Evolutionary conservation across 768 basidiomycete genomes (phyloP).

Genomic region (Tubosaeta sp.): DNA sequence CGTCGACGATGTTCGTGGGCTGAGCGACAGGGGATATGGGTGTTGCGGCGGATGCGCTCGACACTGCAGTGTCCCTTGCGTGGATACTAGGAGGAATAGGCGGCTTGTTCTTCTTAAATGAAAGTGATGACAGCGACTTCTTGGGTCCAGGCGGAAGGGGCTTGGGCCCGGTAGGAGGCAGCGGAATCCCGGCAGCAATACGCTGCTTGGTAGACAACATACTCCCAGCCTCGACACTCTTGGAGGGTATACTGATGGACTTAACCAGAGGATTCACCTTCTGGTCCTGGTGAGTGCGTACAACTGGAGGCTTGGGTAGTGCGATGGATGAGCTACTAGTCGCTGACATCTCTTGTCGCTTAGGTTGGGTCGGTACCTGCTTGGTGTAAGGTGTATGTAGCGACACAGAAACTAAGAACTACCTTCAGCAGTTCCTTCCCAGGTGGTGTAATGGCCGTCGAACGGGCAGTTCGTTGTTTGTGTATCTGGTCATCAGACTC

Average conservation of each 20-base stretch:
- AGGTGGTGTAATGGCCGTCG: slow-evolving; percentile 1
- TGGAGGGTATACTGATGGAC: slow-evolving; percentile 20
- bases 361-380: slow-evolving; percentile 2
- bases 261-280: slow-evolving; percentile 31
- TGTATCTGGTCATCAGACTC: slow-evolving; percentile 6
- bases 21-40: slow-evolving; percentile 12
- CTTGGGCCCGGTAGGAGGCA: slow-evolving; percentile 34
- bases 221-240: slow-evolving; percentile 27
- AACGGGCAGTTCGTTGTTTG: not conserved
- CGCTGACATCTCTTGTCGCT: slow-evolving; percentile 8
- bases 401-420: not conserved
- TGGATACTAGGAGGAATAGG: slow-evolving; percentile 4
- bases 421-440: slow-evolving; percentile 14
- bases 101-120: slow-evolving; percentile 42
- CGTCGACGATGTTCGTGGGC: not conserved
- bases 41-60: not conserved
- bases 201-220: slow-evolving; percentile 51
- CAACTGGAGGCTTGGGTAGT: slow-evolving; percentile 11
- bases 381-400: not conserved
- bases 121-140: slow-evolving; percentile 30
- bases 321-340: slow-evolving; percentile 4
- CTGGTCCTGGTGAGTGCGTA: slow-evolving; percentile 31
- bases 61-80: slow-evolving; percentile 9
- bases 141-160: slow-evolving; percentile 20
- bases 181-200: slow-evolving; percentile 38